Base-by-base conservation (phyloP, 192 early-diverging fungal genomes). In the Spinellus fusiger region DNA sequence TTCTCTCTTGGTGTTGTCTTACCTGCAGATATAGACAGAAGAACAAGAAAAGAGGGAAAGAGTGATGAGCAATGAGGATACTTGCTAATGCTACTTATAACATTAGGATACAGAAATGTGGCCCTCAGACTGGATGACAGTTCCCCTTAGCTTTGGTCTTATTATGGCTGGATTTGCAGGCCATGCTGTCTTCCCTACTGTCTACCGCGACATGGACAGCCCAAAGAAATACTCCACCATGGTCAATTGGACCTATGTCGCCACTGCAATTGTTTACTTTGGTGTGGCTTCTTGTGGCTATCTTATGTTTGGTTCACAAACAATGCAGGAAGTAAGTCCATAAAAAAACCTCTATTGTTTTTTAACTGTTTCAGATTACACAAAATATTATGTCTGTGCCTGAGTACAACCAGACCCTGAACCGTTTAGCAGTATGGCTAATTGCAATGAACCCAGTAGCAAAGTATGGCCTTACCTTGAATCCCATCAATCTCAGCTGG, bases 361-460 rank as follows among this genome's bases (percentile, higher is more conserved):
- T 4, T 54, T 33, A 54, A 29, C 20, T 22, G 15, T 35, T 38
- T n/a, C 48, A 88, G 84, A 84, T 89, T 50, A 89, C 86, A 16
- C 82, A 84, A 75, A 89, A 87, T 61, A 68, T 90, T 15, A 73
- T 84, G n/a, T 31, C 47, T 25, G 70, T 83, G 10, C 77, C 84
- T 10, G 73, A 68, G 7, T 88, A 82, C 58, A 76, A 77, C 48
- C 66, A 66, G 47, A 27, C 69, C 15, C 61, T 87, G 5, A 88
- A 79, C 28, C 59, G 76, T 4, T 56, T 89, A 15, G 89, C 85
- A 12, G 58, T 90, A 33, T 77, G 70, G 49, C 64, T 90, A 7
- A 77, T 89, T 16, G 87, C 86, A 5, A 61, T 89, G 25, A 89
- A 90, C 49, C 87, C 88, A 2, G 65, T 87, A 54, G 86, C 88